phyloP scores from a whole-genome alignment of 1,284 basidiomycete genomes.

The Rhodotorula sp. region DNA sequence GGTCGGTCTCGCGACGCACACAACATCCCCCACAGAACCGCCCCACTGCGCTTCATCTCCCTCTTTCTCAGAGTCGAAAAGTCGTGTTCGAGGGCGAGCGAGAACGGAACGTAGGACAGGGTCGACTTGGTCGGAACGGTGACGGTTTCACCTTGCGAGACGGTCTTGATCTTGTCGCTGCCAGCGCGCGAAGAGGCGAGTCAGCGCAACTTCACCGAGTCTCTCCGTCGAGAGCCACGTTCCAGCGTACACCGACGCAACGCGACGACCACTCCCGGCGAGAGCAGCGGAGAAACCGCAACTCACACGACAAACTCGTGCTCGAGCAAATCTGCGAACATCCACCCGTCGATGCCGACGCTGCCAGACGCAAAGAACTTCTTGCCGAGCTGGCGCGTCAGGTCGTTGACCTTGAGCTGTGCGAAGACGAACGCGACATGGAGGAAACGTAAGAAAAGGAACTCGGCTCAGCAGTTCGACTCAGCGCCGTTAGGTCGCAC shows the following conservation, averaged over 20 bases:
- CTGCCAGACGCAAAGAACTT: conserved; percentile 85
- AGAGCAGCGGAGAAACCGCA: background rate
- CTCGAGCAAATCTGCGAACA: conserved; percentile 84
- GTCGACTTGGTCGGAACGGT: conserved; percentile 63
- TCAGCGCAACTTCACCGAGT: background rate
- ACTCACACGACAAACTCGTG: conserved; percentile 82
- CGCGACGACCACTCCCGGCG: too few relatives aligned
- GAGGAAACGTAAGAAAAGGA: too few relatives aligned
- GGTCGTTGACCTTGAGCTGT: conserved; percentile 12
- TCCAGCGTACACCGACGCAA: too few relatives aligned
- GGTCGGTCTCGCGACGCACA: conserved; percentile 55
- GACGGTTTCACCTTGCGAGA: conserved; percentile 56
- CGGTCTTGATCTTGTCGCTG: conserved; percentile 51
- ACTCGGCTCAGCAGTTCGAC: background rate
- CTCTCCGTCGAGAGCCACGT: background rate
- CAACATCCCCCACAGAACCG: conserved; percentile 64
- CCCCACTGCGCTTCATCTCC: conserved; percentile 71
- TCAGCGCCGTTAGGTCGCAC: background rate
- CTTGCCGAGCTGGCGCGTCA: conserved; percentile 56
- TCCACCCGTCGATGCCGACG: conserved; percentile 88
- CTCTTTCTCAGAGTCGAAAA: conserved; percentile 69
- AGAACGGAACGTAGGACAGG: conserved; percentile 65
- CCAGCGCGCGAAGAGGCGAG: background rate
- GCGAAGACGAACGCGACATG: background rate
- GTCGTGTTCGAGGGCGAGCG: conserved; percentile 54